Evolutionary conservation across 108 stramenopile species (phyloP).

Genomic region (Chaetoceros muelleri): DNA sequence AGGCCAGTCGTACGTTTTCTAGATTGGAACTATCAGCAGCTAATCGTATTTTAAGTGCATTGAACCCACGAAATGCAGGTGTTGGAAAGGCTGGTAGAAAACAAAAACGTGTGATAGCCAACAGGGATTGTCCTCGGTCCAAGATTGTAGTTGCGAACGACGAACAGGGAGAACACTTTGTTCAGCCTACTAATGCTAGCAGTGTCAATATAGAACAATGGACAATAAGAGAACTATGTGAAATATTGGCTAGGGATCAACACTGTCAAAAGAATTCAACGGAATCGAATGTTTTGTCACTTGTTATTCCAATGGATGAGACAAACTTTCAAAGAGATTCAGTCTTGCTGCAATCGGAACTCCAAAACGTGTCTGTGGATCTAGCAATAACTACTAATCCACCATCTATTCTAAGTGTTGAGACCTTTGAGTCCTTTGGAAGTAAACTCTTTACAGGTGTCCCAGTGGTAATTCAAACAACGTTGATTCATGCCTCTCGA

Average conservation of each 20-base stretch:
- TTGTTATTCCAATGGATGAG: no score
- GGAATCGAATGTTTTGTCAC: neutral
- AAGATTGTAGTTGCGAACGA: no score
- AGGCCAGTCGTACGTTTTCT: constrained; percentile 7
- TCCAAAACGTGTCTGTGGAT: neutral
- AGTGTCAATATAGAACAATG: no score
- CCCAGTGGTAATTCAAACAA: constrained; percentile 33
- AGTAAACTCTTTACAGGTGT: constrained; percentile 36
- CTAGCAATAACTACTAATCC: constrained; percentile 16
- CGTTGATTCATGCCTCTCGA: constrained; percentile 25
- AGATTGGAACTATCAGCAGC: constrained; percentile 17
- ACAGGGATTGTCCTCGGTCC: constrained; percentile 2
- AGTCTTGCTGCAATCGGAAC: no score
- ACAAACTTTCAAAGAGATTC: no score
- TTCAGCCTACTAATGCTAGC: no score
- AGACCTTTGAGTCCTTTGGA: constrained; percentile 50
- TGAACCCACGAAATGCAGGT: neutral
- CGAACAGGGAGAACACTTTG: no score
- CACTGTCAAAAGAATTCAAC: neutral
- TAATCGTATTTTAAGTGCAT: neutral
- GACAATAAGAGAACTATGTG: constrained; percentile 11
- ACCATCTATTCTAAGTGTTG: constrained; percentile 35
- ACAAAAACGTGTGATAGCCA: no score
- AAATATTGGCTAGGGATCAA: constrained; percentile 6
- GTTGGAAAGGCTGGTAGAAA: neutral